Conservation (phyloP, 2,329 filamentous ascomycete genomes). For the Alternaria solani region DNA sequence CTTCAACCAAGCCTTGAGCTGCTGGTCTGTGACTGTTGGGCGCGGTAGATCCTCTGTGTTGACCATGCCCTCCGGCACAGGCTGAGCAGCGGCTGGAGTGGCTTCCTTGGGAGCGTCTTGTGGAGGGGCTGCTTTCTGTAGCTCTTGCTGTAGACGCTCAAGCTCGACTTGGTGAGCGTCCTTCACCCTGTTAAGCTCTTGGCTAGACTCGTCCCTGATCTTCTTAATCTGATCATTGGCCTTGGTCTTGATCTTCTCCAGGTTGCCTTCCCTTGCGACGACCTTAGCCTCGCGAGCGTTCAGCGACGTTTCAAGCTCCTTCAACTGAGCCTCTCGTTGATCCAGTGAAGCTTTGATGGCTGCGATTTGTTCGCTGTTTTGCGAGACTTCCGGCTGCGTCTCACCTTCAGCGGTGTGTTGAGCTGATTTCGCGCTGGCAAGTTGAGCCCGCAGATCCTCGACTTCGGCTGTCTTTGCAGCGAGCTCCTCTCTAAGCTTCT, state of each 20-base stretch:
- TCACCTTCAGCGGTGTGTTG: conserved; percentile 8
- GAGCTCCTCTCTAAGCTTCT: conserved; percentile 49
- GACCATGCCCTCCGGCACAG: conserved; percentile 15
- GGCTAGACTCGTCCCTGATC: conserved; percentile 28
- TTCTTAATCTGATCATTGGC: conserved; percentile 73
- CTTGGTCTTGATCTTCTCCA: conserved; percentile 55
- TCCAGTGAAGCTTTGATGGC: conserved; percentile 45
- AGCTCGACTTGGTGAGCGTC: conserved; percentile 50
- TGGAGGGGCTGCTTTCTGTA: background rate
- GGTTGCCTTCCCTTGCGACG: conserved; percentile 34
- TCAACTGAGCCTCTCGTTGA: conserved; percentile 36
- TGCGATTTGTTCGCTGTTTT: conserved; percentile 57
- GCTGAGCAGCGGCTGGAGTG: conserved; percentile 4
- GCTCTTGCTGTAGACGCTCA: conserved; percentile 34
- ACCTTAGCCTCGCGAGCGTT: conserved; percentile 42
- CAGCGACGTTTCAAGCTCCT: conserved; percentile 55
- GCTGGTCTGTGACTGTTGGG: conserved; percentile 17
- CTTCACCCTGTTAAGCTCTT: conserved; percentile 55
- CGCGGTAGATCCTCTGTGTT: conserved; percentile 37
- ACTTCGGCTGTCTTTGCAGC: conserved; percentile 56
- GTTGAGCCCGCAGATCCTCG: conserved; percentile 53
- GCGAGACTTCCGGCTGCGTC: conserved; percentile 52
- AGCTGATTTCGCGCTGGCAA: conserved; percentile 33
- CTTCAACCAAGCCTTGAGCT: conserved; percentile 20
- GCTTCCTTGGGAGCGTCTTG: conserved; percentile 15